Evolutionary conservation across 2,329 filamentous ascomycete genomes (phyloP).

Genomic region (Ophiocordyceps polyrhachis-furcata): DNA sequence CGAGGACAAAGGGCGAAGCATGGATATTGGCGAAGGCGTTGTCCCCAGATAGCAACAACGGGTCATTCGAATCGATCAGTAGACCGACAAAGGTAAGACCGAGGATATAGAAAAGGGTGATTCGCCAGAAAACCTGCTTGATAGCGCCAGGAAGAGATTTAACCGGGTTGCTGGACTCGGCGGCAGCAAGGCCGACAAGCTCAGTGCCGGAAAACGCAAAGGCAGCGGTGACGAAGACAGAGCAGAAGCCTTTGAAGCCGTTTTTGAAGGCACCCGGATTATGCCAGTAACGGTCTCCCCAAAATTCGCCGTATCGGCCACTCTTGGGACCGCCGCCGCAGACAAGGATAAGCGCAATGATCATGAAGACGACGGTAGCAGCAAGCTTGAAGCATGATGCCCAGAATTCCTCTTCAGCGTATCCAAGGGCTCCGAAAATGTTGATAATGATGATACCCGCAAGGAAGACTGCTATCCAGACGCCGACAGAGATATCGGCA

Average conservation of each 20-base stretch:
- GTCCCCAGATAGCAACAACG: slow-evolving; percentile 19
- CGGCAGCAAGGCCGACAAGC: slow-evolving; percentile 47
- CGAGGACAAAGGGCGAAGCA: slow-evolving; percentile 29
- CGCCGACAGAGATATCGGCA: slow-evolving; percentile 20
- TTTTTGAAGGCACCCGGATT: slow-evolving; percentile 36
- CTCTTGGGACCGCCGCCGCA: slow-evolving; percentile 31
- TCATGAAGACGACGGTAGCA: slow-evolving; percentile 32
- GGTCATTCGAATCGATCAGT: slow-evolving; percentile 20
- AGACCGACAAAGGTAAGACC: slow-evolving; percentile 26
- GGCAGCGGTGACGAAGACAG: slow-evolving; percentile 48
- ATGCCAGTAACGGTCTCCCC: slow-evolving; percentile 22
- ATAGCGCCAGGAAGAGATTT: slow-evolving; percentile 56
- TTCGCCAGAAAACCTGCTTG: slow-evolving; percentile 45
- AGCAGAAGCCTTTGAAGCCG: slow-evolving; percentile 50
- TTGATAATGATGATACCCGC: slow-evolving; percentile 26
- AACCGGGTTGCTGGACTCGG: slow-evolving; percentile 44
- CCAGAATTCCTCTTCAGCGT: slow-evolving; percentile 33
- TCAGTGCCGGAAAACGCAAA: slow-evolving; percentile 50
- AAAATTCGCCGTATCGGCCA: slow-evolving; percentile 19
- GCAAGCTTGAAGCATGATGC: slow-evolving; percentile 32
- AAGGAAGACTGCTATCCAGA: slow-evolving; percentile 34
- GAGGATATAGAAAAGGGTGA: slow-evolving; percentile 26
- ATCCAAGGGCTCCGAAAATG: slow-evolving; percentile 30
- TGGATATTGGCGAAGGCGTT: slow-evolving; percentile 11
- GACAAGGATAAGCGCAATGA: slow-evolving; percentile 30